These are phyloP conservation scores for Ganoderma multipileum DNA, from an alignment of 1,284 basidiomycete species.

Conservation along the genomic window DNA sequence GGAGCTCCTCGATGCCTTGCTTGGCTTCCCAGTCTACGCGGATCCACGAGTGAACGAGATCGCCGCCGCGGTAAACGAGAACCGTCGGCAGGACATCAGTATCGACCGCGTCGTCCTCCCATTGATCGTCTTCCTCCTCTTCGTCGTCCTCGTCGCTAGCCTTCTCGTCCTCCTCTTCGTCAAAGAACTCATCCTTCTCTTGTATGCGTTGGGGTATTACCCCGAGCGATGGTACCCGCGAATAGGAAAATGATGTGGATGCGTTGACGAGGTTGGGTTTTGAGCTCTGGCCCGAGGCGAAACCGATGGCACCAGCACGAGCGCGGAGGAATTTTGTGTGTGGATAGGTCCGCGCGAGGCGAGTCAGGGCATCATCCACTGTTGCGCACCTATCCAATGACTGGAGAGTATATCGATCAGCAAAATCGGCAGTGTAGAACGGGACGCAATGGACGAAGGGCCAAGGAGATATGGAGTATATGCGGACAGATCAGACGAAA, in stretches of 20 bases:
- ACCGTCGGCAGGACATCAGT: conserved; percentile 85
- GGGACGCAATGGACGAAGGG: too few relatives aligned
- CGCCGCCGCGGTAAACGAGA: conserved; percentile 83
- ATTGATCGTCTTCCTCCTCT: conserved; percentile 44
- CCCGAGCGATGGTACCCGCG: neutral
- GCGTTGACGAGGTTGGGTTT: conserved; percentile 17
- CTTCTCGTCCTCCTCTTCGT: conserved; percentile 52
- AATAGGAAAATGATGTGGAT: conserved; percentile 16
- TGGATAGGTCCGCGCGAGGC: conserved; percentile 72
- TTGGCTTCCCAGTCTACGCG: conserved; percentile 85
- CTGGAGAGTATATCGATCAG: conserved; percentile 44
- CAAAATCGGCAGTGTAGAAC: neutral
- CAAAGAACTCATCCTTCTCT: conserved; percentile 32
- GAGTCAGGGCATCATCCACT: conserved; percentile 73
- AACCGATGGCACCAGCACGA: conserved; percentile 78
- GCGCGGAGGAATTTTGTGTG: conserved; percentile 82
- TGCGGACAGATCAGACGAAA: neutral
- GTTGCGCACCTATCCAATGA: conserved; percentile 75
- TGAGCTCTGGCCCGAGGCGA: conserved; percentile 50
- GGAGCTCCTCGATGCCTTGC: conserved; percentile 70
- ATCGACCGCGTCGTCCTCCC: conserved; percentile 68
- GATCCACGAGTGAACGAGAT: conserved; percentile 84
- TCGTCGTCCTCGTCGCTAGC: conserved; percentile 44
- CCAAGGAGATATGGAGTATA: neutral
- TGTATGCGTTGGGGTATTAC: conserved; percentile 22